These are phyloP conservation scores for Beauveria australis DNA, from an alignment of 2,329 filamentous ascomycete genomes.

Conservation along the genomic window DNA sequence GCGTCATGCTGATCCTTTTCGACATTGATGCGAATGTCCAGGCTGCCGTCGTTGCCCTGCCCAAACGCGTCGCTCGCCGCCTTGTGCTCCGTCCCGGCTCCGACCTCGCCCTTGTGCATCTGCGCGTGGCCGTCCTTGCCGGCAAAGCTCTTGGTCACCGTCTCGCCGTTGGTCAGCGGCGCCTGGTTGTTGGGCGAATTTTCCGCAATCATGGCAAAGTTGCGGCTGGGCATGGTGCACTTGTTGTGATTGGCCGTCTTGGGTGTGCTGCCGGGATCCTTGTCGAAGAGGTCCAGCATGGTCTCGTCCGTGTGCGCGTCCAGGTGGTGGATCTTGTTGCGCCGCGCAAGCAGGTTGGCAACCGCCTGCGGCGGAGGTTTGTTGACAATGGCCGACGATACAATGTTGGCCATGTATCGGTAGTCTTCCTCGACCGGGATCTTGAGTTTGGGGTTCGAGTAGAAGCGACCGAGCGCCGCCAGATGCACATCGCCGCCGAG, in stretches of 20 bases:
- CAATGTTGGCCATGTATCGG: slow-evolving; percentile 89
- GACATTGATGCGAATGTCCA: slow-evolving; percentile 80
- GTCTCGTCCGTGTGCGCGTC: slow-evolving; percentile 78
- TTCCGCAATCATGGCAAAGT: slow-evolving; percentile 85
- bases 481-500: slow-evolving; percentile 91
- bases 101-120: slow-evolving; percentile 68
- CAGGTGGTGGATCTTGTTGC: slow-evolving; percentile 74
- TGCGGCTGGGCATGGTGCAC: slow-evolving; percentile 85
- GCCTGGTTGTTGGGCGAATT: slow-evolving; percentile 57
- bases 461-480: slow-evolving; percentile 87
- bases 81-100: slow-evolving; percentile 69
- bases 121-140: slow-evolving; percentile 60
- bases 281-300: slow-evolving; percentile 83
- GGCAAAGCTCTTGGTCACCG: slow-evolving; percentile 21
- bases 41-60: slow-evolving; percentile 46
- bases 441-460: slow-evolving; percentile 74
- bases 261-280: slow-evolving; percentile 69
- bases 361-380: slow-evolving; percentile 82
- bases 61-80: slow-evolving; percentile 55
- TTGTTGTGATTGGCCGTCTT: slow-evolving; percentile 72
- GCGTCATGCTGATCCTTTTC: slow-evolving; percentile 80
- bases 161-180: slow-evolving; percentile 17
- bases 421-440: slow-evolving; percentile 75
- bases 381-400: slow-evolving; percentile 94
- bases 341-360: slow-evolving; percentile 80